Conservation (phyloP, 768 basidiomycete species). For the Russula griseocarnosa region DNA sequence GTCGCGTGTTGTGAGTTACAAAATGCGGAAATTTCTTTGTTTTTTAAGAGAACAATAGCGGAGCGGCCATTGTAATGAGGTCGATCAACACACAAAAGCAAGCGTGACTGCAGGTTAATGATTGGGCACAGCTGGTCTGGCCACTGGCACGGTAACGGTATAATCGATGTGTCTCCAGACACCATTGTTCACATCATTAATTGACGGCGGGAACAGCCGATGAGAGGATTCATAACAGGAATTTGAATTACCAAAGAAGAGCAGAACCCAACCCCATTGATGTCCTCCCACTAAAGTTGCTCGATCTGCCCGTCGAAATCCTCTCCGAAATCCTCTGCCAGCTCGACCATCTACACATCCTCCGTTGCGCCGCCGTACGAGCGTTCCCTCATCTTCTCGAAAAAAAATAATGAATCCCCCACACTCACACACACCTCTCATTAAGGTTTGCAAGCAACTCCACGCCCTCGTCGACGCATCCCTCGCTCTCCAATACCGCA, state of each 20-base stretch:
- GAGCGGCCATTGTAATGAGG: too few relatives aligned
- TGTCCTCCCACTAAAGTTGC: not conserved
- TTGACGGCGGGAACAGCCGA: constrained; percentile 1
- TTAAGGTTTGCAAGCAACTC: constrained; percentile 32
- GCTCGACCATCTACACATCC: constrained; percentile 9
- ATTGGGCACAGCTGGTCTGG: too few relatives aligned
- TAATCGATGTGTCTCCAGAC: too few relatives aligned
- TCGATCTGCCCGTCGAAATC: constrained; percentile 23
- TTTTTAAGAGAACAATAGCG: too few relatives aligned
- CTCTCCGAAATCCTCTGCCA: constrained; percentile 14
- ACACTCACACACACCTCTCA: not conserved
- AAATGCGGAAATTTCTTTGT: too few relatives aligned
- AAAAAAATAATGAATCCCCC: too few relatives aligned
- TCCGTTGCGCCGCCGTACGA: constrained; percentile 12
- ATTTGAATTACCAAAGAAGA: not conserved
- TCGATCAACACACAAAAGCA: too few relatives aligned
- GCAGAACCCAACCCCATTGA: not conserved
- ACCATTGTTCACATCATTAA: not conserved
- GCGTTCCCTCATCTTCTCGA: too few relatives aligned
- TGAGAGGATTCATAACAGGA: not conserved
- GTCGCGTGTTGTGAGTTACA: too few relatives aligned
- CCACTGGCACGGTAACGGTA: too few relatives aligned
- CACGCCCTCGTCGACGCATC: constrained; percentile 28
- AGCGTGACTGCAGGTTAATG: too few relatives aligned
- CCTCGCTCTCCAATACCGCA: constrained; percentile 33